phyloP scores from a whole-genome alignment of 75 land plant genomes.

The Cryptomeria japonica region DNA sequence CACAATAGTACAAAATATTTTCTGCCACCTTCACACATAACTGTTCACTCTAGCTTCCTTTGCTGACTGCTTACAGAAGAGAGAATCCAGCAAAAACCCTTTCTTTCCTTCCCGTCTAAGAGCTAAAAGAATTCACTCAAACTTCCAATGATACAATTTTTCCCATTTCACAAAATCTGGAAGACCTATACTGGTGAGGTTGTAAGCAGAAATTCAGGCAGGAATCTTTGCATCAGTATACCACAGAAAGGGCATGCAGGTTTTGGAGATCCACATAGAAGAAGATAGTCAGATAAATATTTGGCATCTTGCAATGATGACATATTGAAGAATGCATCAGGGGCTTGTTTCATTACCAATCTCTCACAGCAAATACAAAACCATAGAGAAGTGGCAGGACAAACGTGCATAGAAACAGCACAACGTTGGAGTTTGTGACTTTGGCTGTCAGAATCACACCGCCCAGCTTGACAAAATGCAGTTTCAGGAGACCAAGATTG shows the following conservation, averaged over 20 bases:
- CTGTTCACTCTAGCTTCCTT: background rate
- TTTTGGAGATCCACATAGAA: constrained; percentile 14
- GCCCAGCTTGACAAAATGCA: constrained; percentile 32
- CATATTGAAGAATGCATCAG: constrained; percentile 47
- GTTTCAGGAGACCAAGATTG: constrained; percentile 51
- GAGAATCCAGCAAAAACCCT: background rate
- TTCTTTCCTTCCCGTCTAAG: background rate
- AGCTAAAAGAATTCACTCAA: constrained; percentile 8
- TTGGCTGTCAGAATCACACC: constrained; percentile 8
- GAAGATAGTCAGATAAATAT: constrained; percentile 8
- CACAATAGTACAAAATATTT: background rate
- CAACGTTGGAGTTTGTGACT: constrained; percentile 65
- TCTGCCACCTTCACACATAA: background rate
- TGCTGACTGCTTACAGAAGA: constrained; percentile 5
- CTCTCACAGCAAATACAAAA: constrained; percentile 76
- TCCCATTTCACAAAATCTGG: background rate
- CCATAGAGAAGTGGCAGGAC: constrained; percentile 56
- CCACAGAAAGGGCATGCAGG: constrained; percentile 87
- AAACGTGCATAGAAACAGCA: constrained; percentile 67
- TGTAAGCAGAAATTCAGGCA: constrained; percentile 63
- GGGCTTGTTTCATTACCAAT: constrained; percentile 44
- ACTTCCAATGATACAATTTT: background rate
- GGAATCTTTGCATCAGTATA: constrained; percentile 59
- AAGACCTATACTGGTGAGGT: constrained; percentile 35
- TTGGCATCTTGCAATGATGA: constrained; percentile 22